Base-by-base conservation (phyloP, 1,139 yeast genomes). In the Yamadazyma sp. region DNA sequence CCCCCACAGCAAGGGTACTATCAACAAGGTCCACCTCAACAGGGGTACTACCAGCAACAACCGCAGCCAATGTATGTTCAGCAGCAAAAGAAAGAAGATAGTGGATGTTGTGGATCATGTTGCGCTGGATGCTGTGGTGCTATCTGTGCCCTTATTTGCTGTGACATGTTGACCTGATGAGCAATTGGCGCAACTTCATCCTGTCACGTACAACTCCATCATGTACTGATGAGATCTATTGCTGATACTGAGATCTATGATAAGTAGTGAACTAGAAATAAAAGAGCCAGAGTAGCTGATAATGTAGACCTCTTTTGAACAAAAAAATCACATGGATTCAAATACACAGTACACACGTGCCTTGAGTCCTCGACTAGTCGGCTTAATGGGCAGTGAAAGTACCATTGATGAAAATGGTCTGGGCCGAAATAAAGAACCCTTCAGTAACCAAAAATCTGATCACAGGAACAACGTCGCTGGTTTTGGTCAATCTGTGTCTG, bases 371-470 rank as follows among this genome's bases (percentile, higher is more conserved):
- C n/a, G n/a, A n/a, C n/a, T n/a, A n/a, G n/a, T n/a, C n/a, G n/a
- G n/a, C n/a, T n/a, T 51, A 65, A 42, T 58, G 76, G 33, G 86
- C 83, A 44, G 85, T 78, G 56, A 79, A 79, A 2, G 86, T 86
- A 49, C 86, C 86, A 40, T 73, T 69, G 41, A 82, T 80, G 50
- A 68, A 81, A 44, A 81, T 64, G 49, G 84, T 80, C 61, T 81
- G 87, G 38, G 87, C 87, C 34, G 80, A 80, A 56, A 80, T 74
- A 86, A 86, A 82, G 52, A 68, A 69, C 43, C 86, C 86, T 48
- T 80, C 84, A 39, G 82, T 75, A 20, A 69, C 83, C 57, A 81
- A 67, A 56, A 80, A 79, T 48, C 74, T 62, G 43, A 81, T 56
- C 40, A 80, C 76, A 44, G 87, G 87, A 36, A 78, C 84, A 56